phyloP scores from a whole-genome alignment of 192 early-diverging fungal genomes.

The Lunasporangiospora selenospora region DNA sequence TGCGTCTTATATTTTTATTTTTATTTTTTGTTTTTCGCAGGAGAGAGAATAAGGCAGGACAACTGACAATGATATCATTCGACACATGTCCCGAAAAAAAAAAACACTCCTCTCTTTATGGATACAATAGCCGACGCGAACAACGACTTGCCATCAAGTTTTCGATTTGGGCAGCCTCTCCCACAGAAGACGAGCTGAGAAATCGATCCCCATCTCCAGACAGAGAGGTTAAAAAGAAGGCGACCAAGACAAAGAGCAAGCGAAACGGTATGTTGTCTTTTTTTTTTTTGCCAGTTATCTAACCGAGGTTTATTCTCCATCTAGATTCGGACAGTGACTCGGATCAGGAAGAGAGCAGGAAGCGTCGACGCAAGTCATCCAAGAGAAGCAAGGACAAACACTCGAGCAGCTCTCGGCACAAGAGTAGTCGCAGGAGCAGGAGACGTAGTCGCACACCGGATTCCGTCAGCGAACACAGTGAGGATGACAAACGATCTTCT shows the following conservation, averaged over 20 bases:
- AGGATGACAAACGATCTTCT: conserved; percentile 11
- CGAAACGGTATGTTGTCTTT: conserved; percentile 19
- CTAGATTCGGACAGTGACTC: conserved; percentile 22
- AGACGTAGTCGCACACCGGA: conserved; percentile 10
- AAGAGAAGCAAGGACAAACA: conserved; percentile 29
- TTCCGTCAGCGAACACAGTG: conserved; percentile 17
- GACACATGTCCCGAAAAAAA: too few species aligned
- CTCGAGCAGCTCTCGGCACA: conserved; percentile 28
- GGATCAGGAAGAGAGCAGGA: conserved; percentile 27
- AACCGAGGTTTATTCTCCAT: not conserved
- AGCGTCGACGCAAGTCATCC: conserved; percentile 22
- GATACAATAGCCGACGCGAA: conserved; percentile 34
- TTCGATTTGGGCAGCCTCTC: conserved; percentile 64
- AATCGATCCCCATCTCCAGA: conserved; percentile 40
- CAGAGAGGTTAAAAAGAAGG: conserved; percentile 29
- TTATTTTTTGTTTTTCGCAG: not conserved
- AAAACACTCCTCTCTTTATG: not conserved
- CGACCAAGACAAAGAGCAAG: conserved; percentile 22
- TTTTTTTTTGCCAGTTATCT: not conserved
- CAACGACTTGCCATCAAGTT: conserved; percentile 50
- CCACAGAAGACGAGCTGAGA: conserved; percentile 56
- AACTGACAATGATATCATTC: not conserved
- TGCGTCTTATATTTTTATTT: not conserved
- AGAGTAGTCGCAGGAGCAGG: conserved; percentile 17
- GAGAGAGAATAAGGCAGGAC: not conserved